Conservation (phyloP, 192 early-diverging fungal genomes). For the Dimargaris xerosporica region DNA sequence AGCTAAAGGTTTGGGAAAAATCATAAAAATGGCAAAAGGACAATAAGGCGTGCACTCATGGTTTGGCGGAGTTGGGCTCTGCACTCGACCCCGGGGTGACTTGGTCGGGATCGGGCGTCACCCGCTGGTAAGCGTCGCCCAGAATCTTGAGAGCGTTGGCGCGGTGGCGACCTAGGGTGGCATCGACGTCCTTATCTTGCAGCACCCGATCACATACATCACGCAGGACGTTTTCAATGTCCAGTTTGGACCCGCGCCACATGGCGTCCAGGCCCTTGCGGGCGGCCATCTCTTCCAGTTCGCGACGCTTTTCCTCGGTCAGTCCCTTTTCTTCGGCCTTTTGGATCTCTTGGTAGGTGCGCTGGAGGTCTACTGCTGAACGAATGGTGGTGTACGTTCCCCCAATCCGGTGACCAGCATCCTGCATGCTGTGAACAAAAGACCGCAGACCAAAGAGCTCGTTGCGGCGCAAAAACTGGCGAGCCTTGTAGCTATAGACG, state of each 20-base stretch:
- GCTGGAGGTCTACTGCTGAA: conserved; percentile 85
- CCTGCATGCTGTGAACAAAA: conserved; percentile 54
- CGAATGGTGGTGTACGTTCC: conserved; percentile 86
- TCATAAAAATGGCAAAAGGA: no score
- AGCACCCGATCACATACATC: conserved; percentile 83
- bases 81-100: no score
- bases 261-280: conserved; percentile 74
- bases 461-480: conserved; percentile 57
- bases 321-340: conserved; percentile 77
- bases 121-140: conserved; percentile 68
- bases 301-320: conserved; percentile 44
- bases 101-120: conserved; percentile 41
- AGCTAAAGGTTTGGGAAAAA: no score
- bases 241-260: conserved; percentile 87
- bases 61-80: no score
- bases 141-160: conserved; percentile 70
- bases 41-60: no score
- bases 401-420: conserved; percentile 81
- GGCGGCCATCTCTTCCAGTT: conserved; percentile 52
- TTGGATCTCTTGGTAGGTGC: conserved; percentile 75
- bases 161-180: conserved; percentile 42
- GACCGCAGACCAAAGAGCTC: conserved; percentile 58
- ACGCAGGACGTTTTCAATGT: conserved; percentile 82
- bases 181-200: conserved; percentile 42
- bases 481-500: conserved; percentile 77